Conservation (phyloP, 1,284 basidiomycete genomes). For the Hemileia vastatrix region DNA sequence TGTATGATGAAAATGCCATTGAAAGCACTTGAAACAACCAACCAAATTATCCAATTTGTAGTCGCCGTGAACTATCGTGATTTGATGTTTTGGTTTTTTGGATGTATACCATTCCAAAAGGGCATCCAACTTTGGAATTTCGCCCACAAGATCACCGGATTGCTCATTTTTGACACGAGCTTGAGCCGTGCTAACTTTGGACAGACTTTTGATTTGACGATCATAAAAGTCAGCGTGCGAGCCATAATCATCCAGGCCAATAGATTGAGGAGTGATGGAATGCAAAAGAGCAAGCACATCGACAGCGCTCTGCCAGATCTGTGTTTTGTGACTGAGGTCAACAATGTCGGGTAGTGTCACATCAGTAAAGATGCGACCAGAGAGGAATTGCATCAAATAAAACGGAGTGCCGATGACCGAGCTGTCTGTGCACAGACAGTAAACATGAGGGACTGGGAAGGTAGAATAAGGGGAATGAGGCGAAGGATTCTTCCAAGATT, state of each 20-base stretch:
- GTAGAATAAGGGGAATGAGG: slow-evolving; percentile 50
- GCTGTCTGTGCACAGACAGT: slow-evolving; percentile 68
- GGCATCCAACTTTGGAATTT: slow-evolving; percentile 62
- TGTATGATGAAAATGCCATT: background rate
- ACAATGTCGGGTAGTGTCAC: slow-evolving; percentile 60
- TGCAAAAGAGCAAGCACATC: slow-evolving; percentile 64
- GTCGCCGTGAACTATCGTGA: slow-evolving; percentile 76
- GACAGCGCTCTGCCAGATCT: slow-evolving; percentile 67
- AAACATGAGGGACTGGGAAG: slow-evolving; percentile 78
- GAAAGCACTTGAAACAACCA: slow-evolving; percentile 13
- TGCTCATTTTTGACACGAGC: slow-evolving; percentile 58
- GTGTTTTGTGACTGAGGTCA: slow-evolving; percentile 25
- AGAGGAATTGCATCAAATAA: slow-evolving; percentile 89
- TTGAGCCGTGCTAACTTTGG: slow-evolving; percentile 64
- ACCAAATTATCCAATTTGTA: slow-evolving; percentile 88
- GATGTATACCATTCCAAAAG: slow-evolving; percentile 67
- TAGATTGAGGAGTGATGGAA: slow-evolving; percentile 57
- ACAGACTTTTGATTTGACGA: slow-evolving; percentile 77
- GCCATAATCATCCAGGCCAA: slow-evolving; percentile 70
- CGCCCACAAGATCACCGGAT: slow-evolving; percentile 53
- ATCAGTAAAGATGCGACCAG: slow-evolving; percentile 87
- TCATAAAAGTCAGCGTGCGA: slow-evolving; percentile 74
- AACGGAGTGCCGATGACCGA: slow-evolving; percentile 75
- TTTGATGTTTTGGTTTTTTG: slow-evolving; percentile 55
- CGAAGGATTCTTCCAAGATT: slow-evolving; percentile 58